A percentile compares a stretch with the other conserved stretches of the same genome.
These are phyloP conservation scores for Acephala macrosclerotiorum DNA, from an alignment of 2,329 filamentous ascomycete species.

Conservation along the genomic window DNA sequence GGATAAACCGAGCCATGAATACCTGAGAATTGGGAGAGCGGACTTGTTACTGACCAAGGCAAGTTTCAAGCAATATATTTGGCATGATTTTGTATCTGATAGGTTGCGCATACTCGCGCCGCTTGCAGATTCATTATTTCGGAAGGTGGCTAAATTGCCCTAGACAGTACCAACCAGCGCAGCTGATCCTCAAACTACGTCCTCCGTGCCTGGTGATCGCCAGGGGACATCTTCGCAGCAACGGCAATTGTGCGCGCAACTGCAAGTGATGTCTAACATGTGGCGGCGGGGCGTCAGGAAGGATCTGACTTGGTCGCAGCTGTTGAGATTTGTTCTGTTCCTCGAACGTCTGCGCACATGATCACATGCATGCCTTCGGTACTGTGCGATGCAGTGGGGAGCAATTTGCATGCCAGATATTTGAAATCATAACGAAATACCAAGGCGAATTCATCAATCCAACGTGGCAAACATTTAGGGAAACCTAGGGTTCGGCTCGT, in stretches of 20 bases:
- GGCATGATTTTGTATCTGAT: not conserved
- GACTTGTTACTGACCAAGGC: constrained; percentile 7
- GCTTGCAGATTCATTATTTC: not conserved
- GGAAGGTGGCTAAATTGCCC: constrained; percentile 9
- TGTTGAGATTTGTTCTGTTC: not conserved
- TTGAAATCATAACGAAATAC: not conserved
- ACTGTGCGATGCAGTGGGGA: not conserved
- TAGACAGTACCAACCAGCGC: not conserved
- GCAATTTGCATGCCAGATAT: not conserved
- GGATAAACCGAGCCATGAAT: constrained; percentile 2
- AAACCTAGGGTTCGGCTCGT: constrained; percentile 5
- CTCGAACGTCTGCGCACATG: not conserved
- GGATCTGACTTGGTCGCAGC: not conserved
- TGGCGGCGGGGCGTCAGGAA: not conserved
- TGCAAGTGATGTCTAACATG: not conserved
- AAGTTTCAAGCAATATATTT: not conserved
- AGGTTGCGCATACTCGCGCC: constrained; percentile 1
- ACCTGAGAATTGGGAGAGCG: not conserved
- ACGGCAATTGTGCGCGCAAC: not conserved
- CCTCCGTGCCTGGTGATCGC: not conserved
- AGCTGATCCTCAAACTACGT: not conserved
- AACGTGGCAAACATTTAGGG: constrained; percentile 7
- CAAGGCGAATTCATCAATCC: constrained; percentile 3
- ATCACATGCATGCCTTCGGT: not conserved
- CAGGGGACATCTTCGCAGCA: not conserved